phyloP scores from a whole-genome alignment of 805 yeast species.

The Sugiyamaella valdiviana region DNA sequence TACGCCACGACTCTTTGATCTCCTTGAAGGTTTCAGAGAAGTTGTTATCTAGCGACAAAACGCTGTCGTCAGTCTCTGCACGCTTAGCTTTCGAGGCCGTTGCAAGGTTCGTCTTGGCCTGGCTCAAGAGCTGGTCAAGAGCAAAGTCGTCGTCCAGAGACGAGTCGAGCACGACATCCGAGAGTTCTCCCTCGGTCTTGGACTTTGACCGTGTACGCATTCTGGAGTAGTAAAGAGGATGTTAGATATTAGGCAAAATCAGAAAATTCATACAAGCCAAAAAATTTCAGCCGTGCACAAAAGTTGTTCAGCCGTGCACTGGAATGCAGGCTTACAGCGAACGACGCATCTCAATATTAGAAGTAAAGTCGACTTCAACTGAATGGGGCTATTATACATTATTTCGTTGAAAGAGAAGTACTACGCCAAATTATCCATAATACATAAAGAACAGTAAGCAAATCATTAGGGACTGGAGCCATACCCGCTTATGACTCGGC shows the following conservation, averaged over 20 bases:
- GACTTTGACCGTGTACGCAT: constrained; percentile 1
- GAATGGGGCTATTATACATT: too few species aligned
- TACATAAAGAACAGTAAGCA: too few species aligned
- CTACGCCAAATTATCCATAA: too few species aligned
- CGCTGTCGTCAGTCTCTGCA: background rate
- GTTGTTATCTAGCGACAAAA: background rate
- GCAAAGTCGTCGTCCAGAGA: constrained; percentile 7
- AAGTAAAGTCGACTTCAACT: too few species aligned
- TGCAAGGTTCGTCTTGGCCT: constrained; percentile 17
- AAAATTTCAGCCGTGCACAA: too few species aligned
- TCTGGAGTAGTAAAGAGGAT: background rate
- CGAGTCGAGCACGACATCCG: background rate
- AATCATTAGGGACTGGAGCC: too few species aligned
- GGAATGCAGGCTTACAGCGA: too few species aligned
- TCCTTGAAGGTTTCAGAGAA: constrained; percentile 4
- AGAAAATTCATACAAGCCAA: background rate
- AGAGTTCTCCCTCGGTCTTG: background rate
- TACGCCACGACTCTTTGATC: constrained; percentile 11
- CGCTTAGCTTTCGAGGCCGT: background rate
- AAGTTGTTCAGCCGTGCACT: too few species aligned
- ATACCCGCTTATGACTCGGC: background rate
- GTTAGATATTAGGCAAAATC: background rate
- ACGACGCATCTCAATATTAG: too few species aligned
- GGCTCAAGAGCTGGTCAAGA: constrained; percentile 12
- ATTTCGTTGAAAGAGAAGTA: too few species aligned